A percentile compares a stretch with the other conserved stretches of the same genome.
Conservation (phyloP, 208 protist species). For the Crithidia mellificae region DNA sequence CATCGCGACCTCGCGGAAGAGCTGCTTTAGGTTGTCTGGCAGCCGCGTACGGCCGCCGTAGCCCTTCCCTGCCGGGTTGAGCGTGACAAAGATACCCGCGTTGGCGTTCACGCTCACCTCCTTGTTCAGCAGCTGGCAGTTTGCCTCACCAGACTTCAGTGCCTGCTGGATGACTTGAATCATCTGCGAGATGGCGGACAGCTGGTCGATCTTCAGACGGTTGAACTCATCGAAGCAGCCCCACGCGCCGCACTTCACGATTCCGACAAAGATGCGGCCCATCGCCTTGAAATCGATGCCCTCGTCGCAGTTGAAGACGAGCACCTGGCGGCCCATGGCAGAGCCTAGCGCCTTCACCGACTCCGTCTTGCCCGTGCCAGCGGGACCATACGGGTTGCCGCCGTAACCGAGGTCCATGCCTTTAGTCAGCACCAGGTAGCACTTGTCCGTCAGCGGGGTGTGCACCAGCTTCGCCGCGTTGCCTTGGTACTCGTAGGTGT, state of each 20-base stretch:
- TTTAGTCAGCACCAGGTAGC: constrained; percentile 97
- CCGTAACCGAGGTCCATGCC: constrained; percentile 96
- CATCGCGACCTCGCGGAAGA: constrained; percentile 98
- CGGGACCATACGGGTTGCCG: constrained; percentile 96
- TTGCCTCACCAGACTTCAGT: constrained; percentile 78
- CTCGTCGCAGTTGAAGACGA: constrained; percentile 96
- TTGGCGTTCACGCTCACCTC: constrained; percentile 78
- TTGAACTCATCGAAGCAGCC: constrained; percentile 96
- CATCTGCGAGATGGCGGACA: constrained; percentile 95
- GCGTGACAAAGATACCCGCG: constrained; percentile 97
- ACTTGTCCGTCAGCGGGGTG: constrained; percentile 94
- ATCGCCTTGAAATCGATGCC: constrained; percentile 95
- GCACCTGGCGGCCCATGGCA: constrained; percentile 92
- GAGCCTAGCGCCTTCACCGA: constrained; percentile 94
- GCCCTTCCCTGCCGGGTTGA: constrained; percentile 96
- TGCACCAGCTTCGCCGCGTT: constrained; percentile 94
- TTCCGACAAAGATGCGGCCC: constrained; percentile 94
- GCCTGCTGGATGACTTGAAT: constrained; percentile 92
- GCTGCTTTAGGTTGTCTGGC: constrained; percentile 98
- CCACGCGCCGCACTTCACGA: constrained; percentile 95
- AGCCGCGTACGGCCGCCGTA: constrained; percentile 98
- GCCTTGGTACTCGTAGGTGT: constrained; percentile 97
- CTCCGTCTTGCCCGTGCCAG: constrained; percentile 98
- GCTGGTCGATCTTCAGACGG: constrained; percentile 93
- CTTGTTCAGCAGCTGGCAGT: constrained; percentile 83